Percentiles rank a stretch among this genome's conserved stretches.
Conservation (phyloP, 306 rosid genomes). For the Cicer judaicum region DNA sequence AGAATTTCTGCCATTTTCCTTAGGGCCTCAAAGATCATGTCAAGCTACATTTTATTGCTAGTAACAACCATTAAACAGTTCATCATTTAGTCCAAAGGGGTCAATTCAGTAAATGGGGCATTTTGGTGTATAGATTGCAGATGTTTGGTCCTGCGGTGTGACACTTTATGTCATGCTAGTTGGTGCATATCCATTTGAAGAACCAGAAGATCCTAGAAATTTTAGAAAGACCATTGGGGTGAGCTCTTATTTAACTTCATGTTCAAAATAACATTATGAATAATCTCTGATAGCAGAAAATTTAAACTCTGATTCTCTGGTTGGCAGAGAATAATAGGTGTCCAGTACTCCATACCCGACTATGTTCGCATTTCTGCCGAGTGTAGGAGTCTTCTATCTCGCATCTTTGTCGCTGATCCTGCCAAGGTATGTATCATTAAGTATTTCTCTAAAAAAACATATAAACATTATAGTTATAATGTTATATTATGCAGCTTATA, state of each 20-base stretch:
- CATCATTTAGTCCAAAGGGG: constrained; percentile 14
- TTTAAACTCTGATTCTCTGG: constrained; percentile 37
- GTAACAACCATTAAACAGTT: constrained; percentile 13
- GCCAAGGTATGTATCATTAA: constrained; percentile 62
- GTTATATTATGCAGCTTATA: no score
- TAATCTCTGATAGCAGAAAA: constrained; percentile 9
- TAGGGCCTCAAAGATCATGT: constrained; percentile 10
- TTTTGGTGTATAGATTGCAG: constrained; percentile 70
- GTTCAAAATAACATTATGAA: not conserved
- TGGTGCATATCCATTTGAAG: constrained; percentile 98
- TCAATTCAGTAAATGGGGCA: constrained; percentile 37
- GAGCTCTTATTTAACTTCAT: constrained; percentile 43
- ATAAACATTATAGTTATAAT: not conserved
- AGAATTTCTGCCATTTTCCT: constrained; percentile 15
- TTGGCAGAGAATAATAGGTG: constrained; percentile 83
- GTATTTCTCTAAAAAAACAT: constrained; percentile 10
- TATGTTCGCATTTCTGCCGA: constrained; percentile 88
- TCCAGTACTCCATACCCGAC: constrained; percentile 92
- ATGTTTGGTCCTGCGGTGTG: constrained; percentile 99
- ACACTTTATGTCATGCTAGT: constrained; percentile 95
- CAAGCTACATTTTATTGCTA: constrained; percentile 19
- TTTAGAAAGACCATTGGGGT: constrained; percentile 95
- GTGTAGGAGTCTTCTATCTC: constrained; percentile 80
- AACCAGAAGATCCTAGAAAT: constrained; percentile 95
- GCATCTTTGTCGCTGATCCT: constrained; percentile 85